phyloP scores from a whole-genome alignment of 352 stramenopile genomes.

The Pythium diclinum region DNA sequence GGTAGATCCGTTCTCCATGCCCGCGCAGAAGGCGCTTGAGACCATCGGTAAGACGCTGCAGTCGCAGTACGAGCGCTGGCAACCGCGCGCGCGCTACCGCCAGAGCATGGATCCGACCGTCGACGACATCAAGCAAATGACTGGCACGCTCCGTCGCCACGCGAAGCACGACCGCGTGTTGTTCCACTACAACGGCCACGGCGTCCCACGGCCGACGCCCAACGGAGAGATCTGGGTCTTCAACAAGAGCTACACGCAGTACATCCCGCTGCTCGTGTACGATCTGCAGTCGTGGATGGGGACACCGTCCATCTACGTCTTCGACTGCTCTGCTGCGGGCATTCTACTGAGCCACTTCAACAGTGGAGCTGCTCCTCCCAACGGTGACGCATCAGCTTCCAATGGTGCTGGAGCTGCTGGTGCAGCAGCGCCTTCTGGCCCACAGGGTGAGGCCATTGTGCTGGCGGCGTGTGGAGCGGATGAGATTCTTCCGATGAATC shows the following conservation, averaged over 20 bases:
- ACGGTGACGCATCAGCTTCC: slow-evolving; percentile 14
- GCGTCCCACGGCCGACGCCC: slow-evolving; percentile 94
- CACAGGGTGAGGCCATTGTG: slow-evolving; percentile 92
- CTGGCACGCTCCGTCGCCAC: slow-evolving; percentile 87
- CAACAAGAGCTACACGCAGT: slow-evolving; percentile 99
- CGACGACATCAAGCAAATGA: slow-evolving; percentile 95
- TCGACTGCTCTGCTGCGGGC: slow-evolving; percentile 97
- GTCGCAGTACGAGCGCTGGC: slow-evolving; percentile 96
- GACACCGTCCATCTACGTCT: slow-evolving; percentile 94
- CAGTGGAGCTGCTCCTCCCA: neutral
- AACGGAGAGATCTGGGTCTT: slow-evolving; percentile 99
- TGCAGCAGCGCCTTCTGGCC: slow-evolving; percentile 5
- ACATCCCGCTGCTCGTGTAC: slow-evolving; percentile 97
- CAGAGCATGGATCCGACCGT: slow-evolving; percentile 96
- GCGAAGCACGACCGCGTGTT: slow-evolving; percentile 94
- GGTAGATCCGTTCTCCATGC: slow-evolving; percentile 96
- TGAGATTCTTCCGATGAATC: slow-evolving; percentile 96
- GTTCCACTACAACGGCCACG: slow-evolving; percentile 99
- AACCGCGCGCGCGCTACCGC: slow-evolving; percentile 92
- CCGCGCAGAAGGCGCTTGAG: slow-evolving; percentile 94
- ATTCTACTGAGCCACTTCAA: slow-evolving; percentile 95
- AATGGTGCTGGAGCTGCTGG: slow-evolving; percentile 18
- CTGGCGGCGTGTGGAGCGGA: slow-evolving; percentile 92
- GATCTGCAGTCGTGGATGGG: slow-evolving; percentile 95
- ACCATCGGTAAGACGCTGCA: slow-evolving; percentile 94